Evolutionary conservation across 768 basidiomycete species (phyloP), one percentile per base, ranked within the genome.

Genomic region (Tulasnella sp.): DNA sequence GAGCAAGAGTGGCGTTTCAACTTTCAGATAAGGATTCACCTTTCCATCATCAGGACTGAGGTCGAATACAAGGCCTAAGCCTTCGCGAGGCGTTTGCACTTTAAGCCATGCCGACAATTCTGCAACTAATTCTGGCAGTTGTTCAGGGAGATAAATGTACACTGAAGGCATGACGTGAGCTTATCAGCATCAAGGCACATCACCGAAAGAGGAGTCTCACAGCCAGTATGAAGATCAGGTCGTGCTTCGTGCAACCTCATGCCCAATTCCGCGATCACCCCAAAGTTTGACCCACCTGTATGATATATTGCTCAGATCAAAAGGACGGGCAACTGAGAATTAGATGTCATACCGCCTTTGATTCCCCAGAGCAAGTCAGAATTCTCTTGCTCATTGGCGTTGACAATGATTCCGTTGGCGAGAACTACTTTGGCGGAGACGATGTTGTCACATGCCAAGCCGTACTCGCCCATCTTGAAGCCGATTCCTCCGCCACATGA

Each of bases 311-410:
- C 7, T 7, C 19, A 19, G 26, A 5, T 48, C 26, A 27, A 21
- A 48, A 10, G 5, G 27, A 17, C 8, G n/a, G 7, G 5, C 9
- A 8, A 7, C 17, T 32, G 10, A 24, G 5, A 52, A n/a, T 8
- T 52, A 11, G 38, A 30, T 11, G 15, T 1, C 41, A 27, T 17
- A 56, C 55, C 58, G 30, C 58, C 58, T 43, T 43, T 49, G 41
- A 63, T 51, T 7, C 56, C 61, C 61, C 61, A 63, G 38, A 59
- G 51, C 19, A 63, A 38, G 38, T 63, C 61, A 2, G 58, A 30
- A 32, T 63, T 50, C 1, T 63, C 56, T 1, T 30, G 26, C 13
- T 58, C 61, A 26, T 43, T 59, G 11, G 47, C 56, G 9, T 30
- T 49, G 5, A 63, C 44, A 24, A 59, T 52, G 11, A 59, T 49